These are phyloP conservation scores for Trypanosoma conorhini DNA, from an alignment of 208 protist species.

Conservation along the genomic window DNA sequence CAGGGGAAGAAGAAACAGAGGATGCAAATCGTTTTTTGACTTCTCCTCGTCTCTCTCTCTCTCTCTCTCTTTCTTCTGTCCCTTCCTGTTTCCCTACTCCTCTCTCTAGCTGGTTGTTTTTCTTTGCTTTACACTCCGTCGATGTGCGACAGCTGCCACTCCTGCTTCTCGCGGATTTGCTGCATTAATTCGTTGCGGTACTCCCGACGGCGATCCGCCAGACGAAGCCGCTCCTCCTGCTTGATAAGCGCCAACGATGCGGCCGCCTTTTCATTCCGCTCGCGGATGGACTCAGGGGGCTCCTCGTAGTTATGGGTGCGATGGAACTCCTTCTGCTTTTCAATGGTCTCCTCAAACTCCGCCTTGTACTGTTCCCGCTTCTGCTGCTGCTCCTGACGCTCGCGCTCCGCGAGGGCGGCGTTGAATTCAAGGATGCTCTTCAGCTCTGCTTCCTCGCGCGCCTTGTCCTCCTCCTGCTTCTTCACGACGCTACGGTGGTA, in stretches of 20 bases:
- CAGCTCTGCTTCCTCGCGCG: conserved; percentile 54
- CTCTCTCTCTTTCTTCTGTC: background rate
- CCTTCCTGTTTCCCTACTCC: background rate
- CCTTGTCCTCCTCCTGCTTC: conserved; percentile 31
- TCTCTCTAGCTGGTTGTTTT: background rate
- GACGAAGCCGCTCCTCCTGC: conserved; percentile 54
- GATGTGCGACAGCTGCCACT: conserved; percentile 63
- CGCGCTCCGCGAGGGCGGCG: conserved; percentile 48
- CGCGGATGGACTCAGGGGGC: conserved; percentile 54
- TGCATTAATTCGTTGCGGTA: conserved; percentile 78
- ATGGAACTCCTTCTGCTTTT: conserved; percentile 75
- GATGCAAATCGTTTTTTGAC: too few species aligned
- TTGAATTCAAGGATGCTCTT: conserved; percentile 59
- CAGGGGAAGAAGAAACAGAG: too few species aligned
- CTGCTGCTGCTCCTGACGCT: conserved; percentile 42
- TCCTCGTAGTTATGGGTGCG: conserved; percentile 81
- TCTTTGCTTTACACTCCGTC: conserved; percentile 43
- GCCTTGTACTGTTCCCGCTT: conserved; percentile 65
- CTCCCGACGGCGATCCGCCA: conserved; percentile 47
- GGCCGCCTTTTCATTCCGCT: conserved; percentile 67
- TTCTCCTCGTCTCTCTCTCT: background rate
- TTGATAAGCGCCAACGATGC: conserved; percentile 52
- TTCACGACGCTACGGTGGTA: conserved; percentile 41
- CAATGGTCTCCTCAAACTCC: conserved; percentile 69
- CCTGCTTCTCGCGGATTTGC: conserved; percentile 71